Percentiles rank a stretch among this genome's conserved stretches.
phyloP scores from a whole-genome alignment of 768 basidiomycete species.

The Trametopsis cervina region DNA sequence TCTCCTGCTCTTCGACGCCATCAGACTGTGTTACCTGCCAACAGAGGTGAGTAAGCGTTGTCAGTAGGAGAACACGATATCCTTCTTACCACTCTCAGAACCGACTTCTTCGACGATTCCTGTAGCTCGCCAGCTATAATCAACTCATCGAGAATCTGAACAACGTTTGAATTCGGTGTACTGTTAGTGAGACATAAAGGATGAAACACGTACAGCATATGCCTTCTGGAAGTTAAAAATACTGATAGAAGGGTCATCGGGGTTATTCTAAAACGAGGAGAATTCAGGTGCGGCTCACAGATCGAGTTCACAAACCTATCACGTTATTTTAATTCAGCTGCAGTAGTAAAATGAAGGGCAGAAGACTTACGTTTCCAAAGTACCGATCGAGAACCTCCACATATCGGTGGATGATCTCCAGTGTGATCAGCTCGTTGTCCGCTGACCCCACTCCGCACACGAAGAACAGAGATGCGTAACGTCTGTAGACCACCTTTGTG shows the following conservation, averaged over 20 bases:
- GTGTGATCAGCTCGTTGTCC: slow-evolving; percentile 88
- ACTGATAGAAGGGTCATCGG: slow-evolving; percentile 29
- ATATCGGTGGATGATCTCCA: slow-evolving; percentile 92
- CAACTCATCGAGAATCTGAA: slow-evolving; percentile 83
- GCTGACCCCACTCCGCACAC: slow-evolving; percentile 74
- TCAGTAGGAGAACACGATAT: no score
- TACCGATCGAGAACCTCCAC: slow-evolving; percentile 82
- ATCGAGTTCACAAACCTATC: slow-evolving; percentile 85
- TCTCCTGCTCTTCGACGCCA: slow-evolving; percentile 79
- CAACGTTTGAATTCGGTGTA: not conserved
- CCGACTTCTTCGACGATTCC: slow-evolving; percentile 78
- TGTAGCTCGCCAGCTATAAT: slow-evolving; percentile 92
- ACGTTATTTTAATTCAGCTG: slow-evolving; percentile 3
- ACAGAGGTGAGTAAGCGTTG: not conserved
- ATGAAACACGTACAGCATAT: slow-evolving; percentile 57
- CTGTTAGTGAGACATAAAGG: not conserved
- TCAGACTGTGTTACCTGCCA: slow-evolving; percentile 82
- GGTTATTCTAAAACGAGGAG: not conserved
- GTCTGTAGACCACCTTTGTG: slow-evolving; percentile 86
- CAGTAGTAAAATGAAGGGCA: not conserved
- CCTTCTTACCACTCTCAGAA: slow-evolving; percentile 48
- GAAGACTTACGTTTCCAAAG: slow-evolving; percentile 71
- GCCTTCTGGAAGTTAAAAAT: slow-evolving; percentile 99
- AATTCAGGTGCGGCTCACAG: slow-evolving; percentile 54
- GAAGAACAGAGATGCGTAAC: slow-evolving; percentile 96